Conservation (phyloP, 768 basidiomycete genomes). For the Kwoniella europaea region DNA sequence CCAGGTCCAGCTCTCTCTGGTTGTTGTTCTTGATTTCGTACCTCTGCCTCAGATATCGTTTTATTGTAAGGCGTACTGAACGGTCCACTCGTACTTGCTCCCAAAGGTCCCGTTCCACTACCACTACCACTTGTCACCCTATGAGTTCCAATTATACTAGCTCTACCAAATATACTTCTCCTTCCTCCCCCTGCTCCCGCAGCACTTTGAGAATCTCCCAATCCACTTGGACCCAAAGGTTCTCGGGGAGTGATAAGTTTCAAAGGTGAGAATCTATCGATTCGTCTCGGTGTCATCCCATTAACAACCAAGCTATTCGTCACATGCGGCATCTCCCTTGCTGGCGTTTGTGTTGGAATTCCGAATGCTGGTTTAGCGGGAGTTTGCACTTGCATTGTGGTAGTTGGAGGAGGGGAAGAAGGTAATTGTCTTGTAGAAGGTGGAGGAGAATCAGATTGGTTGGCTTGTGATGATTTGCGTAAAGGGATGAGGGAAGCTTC, state of each 20-base stretch:
- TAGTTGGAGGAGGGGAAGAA: slow-evolving; percentile 6
- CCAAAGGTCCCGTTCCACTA: slow-evolving; percentile 2
- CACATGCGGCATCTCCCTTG: slow-evolving; percentile 31
- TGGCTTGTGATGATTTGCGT: slow-evolving; percentile 10
- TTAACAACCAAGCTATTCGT: slow-evolving; percentile 45
- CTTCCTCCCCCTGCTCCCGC: slow-evolving; percentile 2
- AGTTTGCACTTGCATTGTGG: not conserved
- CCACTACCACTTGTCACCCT: slow-evolving; percentile 10
- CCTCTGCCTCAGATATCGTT: not conserved
- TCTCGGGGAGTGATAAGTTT: slow-evolving; percentile 35
- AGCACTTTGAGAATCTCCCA: slow-evolving; percentile 12
- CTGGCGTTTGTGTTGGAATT: slow-evolving; percentile 5
- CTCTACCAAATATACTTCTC: slow-evolving; percentile 32
- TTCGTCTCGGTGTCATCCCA: slow-evolving; percentile 40
- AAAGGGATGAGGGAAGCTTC: slow-evolving; percentile 44
- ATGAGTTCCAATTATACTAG: not conserved
- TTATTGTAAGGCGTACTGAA: slow-evolving; percentile 1
- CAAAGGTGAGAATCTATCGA: slow-evolving; percentile 40
- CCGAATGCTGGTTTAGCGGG: slow-evolving; percentile 2
- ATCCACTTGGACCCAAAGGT: slow-evolving; percentile 21
- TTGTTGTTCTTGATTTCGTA: not conserved
- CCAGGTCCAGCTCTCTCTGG: too few species aligned
- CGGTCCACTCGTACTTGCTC: not conserved
- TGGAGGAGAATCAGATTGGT: slow-evolving; percentile 12
- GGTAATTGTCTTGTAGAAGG: slow-evolving; percentile 9